Conservation (phyloP, 495 filamentous ascomycete species). For the Bacidia rubella region DNA sequence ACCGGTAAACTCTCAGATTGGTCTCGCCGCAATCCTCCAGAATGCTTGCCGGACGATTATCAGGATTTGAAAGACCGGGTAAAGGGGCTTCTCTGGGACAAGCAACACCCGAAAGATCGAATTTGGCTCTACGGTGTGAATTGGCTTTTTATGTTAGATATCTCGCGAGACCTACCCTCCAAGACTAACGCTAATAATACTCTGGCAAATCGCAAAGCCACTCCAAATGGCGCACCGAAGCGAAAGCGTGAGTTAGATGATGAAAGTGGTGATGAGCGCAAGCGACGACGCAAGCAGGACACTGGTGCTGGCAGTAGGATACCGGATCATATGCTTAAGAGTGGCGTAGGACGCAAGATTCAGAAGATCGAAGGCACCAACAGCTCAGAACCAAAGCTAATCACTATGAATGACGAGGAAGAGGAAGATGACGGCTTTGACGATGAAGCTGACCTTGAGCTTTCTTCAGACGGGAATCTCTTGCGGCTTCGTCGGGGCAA, state of each 20-base stretch:
- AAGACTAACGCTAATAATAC: slow-evolving; percentile 16
- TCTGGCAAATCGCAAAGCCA: background rate
- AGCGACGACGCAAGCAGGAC: slow-evolving; percentile 25
- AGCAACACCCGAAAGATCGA: slow-evolving; percentile 39
- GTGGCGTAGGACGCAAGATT: slow-evolving; percentile 47
- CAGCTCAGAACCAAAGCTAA: slow-evolving; percentile 9
- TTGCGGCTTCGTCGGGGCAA: slow-evolving; percentile 21
- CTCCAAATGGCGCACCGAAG: background rate
- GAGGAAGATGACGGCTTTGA: slow-evolving; percentile 26
- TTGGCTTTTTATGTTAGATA: slow-evolving; percentile 90
- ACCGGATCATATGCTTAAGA: slow-evolving; percentile 38
- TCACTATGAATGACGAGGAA: slow-evolving; percentile 23
- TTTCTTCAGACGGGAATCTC: background rate
- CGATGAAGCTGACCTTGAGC: background rate
- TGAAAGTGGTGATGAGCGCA: slow-evolving; percentile 23
- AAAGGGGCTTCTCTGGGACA: slow-evolving; percentile 78
- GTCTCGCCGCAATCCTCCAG: slow-evolving; percentile 70
- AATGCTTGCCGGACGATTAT: slow-evolving; percentile 60
- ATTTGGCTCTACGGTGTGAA: slow-evolving; percentile 76
- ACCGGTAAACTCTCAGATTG: slow-evolving; percentile 66
- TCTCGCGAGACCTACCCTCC: slow-evolving; percentile 53
- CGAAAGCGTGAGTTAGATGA: slow-evolving; percentile 32
- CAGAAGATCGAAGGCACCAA: slow-evolving; percentile 36
- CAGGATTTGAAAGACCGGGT: slow-evolving; percentile 55
- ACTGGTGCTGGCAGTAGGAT: slow-evolving; percentile 51